phyloP scores from a whole-genome alignment of 805 yeast species.

The Candida stauntonica region DNA sequence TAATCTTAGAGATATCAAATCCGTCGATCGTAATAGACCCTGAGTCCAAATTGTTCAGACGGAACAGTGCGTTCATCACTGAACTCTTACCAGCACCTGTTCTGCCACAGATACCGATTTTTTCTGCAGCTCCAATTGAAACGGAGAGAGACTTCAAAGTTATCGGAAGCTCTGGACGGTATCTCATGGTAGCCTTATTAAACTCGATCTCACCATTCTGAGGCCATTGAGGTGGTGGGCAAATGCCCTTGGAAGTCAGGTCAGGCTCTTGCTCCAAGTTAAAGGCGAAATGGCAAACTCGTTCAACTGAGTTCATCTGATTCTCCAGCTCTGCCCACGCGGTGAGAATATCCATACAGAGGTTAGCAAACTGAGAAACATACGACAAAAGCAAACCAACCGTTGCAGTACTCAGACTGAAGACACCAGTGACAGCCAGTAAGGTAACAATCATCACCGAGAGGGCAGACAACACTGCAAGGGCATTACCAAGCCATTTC shows the following conservation, averaged over 20 bases:
- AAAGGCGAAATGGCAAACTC: conserved; percentile 60
- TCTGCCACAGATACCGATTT: conserved; percentile 61
- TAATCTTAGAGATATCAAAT: conserved; percentile 53
- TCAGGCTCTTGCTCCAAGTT: conserved; percentile 67
- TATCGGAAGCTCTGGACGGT: conserved; percentile 59
- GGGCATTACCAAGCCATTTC: conserved; percentile 61
- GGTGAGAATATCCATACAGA: conserved; percentile 33
- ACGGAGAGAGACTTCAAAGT: conserved; percentile 54
- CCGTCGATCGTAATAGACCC: conserved; percentile 65
- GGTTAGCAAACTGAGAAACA: conserved; percentile 44
- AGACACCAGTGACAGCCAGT: conserved; percentile 53
- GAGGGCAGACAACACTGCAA: conserved; percentile 47
- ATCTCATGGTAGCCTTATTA: conserved; percentile 51
- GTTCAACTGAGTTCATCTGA: conserved; percentile 69
- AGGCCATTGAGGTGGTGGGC: conserved; percentile 20
- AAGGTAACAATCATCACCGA: conserved; percentile 51
- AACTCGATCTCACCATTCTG: conserved; percentile 38
- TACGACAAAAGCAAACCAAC: conserved; percentile 67
- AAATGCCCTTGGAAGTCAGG: conserved; percentile 34
- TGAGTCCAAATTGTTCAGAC: conserved; percentile 50
- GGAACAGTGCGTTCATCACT: conserved; percentile 52
- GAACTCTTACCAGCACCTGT: conserved; percentile 66
- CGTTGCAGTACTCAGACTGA: conserved; percentile 52
- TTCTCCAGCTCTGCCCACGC: conserved; percentile 65
- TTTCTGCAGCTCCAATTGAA: conserved; percentile 44